These are phyloP conservation scores for Fragilariopsis cylindrus DNA, from an alignment of 108 stramenopile genomes.

Conservation along the genomic window DNA sequence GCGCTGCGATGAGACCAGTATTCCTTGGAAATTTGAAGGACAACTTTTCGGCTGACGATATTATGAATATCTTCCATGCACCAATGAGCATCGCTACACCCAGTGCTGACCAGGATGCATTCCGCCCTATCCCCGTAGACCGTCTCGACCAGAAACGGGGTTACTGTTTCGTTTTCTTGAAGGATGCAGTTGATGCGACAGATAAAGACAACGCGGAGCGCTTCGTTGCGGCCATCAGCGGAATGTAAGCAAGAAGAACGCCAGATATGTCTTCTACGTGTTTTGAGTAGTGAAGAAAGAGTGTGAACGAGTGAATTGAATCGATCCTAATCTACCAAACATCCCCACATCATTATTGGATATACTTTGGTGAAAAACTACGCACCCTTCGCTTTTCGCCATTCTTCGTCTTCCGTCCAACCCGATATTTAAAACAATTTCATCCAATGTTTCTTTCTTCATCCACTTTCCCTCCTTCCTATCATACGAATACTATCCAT, in stretches of 20 bases:
- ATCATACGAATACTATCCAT: not conserved
- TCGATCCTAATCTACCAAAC: too few species aligned
- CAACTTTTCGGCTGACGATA: conserved; percentile 46
- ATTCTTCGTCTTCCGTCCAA: not conserved
- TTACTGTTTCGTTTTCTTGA: conserved; percentile 84
- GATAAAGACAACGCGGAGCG: conserved; percentile 70
- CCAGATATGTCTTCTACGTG: conserved; percentile 22
- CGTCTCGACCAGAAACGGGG: conserved; percentile 83
- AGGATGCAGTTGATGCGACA: conserved; percentile 57
- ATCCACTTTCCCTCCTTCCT: not conserved
- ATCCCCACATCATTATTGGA: too few species aligned
- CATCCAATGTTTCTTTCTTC: conserved; percentile 8
- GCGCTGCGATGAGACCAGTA: conserved; percentile 60
- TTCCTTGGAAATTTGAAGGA: conserved; percentile 73
- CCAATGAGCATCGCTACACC: conserved; percentile 41
- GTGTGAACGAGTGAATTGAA: not conserved
- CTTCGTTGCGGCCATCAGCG: conserved; percentile 72
- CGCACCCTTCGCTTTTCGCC: not conserved
- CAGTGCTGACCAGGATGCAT: conserved; percentile 10
- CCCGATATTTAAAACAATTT: conserved; percentile 1
- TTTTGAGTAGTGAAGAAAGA: conserved; percentile 13
- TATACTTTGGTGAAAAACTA: not conserved
- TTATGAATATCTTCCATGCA: conserved; percentile 51
- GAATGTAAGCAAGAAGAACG: conserved; percentile 67
- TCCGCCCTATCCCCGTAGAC: conserved; percentile 54